Conservation (phyloP, 1,284 basidiomycete species). For the Xerocomus amazonicus region DNA sequence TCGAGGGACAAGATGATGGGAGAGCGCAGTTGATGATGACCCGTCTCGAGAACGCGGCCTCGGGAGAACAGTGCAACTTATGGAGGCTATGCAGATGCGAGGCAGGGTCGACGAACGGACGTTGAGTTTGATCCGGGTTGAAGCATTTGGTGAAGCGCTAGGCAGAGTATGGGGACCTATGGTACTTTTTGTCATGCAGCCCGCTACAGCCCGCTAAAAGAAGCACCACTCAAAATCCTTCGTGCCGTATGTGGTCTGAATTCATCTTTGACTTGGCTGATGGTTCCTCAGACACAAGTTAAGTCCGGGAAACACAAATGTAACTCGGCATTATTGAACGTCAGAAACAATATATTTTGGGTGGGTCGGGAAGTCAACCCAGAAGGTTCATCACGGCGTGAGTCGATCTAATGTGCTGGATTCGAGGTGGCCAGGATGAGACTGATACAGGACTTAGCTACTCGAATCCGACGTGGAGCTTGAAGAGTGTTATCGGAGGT, state of each 20-base stretch:
- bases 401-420: conserved; percentile 2
- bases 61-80: conserved; percentile 31
- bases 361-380: neutral
- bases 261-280: conserved; percentile 6
- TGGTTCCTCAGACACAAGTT: conserved; percentile 11
- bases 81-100: conserved; percentile 30
- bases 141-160: conserved; percentile 10
- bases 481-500: conserved; percentile 17
- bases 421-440: neutral
- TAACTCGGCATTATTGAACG: conserved; percentile 19
- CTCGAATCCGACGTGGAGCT: conserved; percentile 20
- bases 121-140: conserved; percentile 7
- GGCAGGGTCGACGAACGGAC: conserved; percentile 45
- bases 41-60: conserved; percentile 77
- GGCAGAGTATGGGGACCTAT: conserved; percentile 1
- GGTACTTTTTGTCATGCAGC: conserved; percentile 15
- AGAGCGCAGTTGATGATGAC: conserved; percentile 75
- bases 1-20: conserved; percentile 72
- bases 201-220: conserved; percentile 11
- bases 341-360: conserved; percentile 5
- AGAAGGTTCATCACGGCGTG: conserved; percentile 16
- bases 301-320: conserved; percentile 13
- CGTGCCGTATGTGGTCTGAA: conserved; percentile 7
- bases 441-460: conserved; percentile 16
- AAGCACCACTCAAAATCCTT: conserved; percentile 15